Evolutionary conservation across 768 basidiomycete genomes (phyloP).

Genomic region (Psilocybe tampanensis): DNA sequence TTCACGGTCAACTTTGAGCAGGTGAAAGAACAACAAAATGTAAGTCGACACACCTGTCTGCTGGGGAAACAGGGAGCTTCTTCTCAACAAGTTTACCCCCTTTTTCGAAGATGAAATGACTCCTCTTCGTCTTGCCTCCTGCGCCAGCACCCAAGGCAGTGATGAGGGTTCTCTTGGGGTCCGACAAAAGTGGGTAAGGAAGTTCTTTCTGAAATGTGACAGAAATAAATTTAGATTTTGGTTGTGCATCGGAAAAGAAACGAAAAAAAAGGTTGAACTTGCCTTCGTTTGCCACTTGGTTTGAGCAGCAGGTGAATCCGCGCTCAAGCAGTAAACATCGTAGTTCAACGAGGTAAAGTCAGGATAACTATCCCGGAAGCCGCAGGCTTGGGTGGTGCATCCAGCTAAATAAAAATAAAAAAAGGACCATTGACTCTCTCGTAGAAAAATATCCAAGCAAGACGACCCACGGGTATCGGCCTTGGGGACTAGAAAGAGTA

Average conservation of each 20-base stretch:
- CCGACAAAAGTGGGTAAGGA: conserved; percentile 85
- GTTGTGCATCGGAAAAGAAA: not conserved
- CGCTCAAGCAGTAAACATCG: conserved; percentile 83
- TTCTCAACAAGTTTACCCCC: conserved; percentile 89
- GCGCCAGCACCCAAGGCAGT: conserved; percentile 79
- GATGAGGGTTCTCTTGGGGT: conserved; percentile 82
- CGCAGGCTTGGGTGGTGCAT: conserved; percentile 92
- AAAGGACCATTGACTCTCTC: not conserved
- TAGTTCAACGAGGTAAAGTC: conserved; percentile 73
- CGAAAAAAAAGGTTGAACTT: conserved; percentile 14
- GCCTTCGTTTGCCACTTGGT: conserved; percentile 88
- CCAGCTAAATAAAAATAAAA: conserved; percentile 53
- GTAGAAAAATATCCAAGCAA: not conserved
- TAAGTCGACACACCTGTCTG: conserved; percentile 59
- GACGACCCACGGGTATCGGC: conserved; percentile 75
- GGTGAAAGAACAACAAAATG: not conserved
- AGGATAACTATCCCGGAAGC: conserved; percentile 82
- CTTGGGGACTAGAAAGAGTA: conserved; percentile 84
- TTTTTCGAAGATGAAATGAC: conserved; percentile 92
- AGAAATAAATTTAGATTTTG: not conserved
- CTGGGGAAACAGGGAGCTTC: conserved; percentile 85
- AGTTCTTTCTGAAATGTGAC: conserved; percentile 64
- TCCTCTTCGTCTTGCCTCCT: conserved; percentile 84
- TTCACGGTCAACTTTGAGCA: not conserved
- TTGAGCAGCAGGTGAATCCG: conserved; percentile 75